Percentiles rank a stretch among this genome's conserved stretches.
phyloP scores from a whole-genome alignment of 2,329 filamentous ascomycete genomes.

The Chrysosporium queenslandicum region DNA sequence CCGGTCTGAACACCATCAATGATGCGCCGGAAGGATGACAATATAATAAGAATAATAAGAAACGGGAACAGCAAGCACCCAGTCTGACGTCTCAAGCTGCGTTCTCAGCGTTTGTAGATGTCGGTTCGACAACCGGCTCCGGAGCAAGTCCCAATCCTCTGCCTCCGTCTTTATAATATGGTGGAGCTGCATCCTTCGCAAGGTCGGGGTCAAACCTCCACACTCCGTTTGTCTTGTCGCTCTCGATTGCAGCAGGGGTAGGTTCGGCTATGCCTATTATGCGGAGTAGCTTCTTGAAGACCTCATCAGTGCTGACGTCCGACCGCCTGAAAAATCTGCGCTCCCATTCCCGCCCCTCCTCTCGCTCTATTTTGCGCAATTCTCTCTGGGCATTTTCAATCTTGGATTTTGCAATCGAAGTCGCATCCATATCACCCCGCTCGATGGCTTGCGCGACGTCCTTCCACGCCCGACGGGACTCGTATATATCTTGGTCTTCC shows the following conservation, averaged over 20 bases:
- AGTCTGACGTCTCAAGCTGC: neutral
- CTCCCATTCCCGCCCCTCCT: slow-evolving; percentile 69
- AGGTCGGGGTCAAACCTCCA: slow-evolving; percentile 57
- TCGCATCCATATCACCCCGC: slow-evolving; percentile 72
- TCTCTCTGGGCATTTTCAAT: slow-evolving; percentile 84
- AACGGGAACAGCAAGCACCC: neutral
- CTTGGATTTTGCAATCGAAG: slow-evolving; percentile 67
- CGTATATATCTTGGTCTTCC: slow-evolving; percentile 73
- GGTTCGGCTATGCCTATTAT: slow-evolving; percentile 28
- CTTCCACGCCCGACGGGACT: slow-evolving; percentile 78
- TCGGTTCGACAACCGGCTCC: neutral
- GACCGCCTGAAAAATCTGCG: slow-evolving; percentile 63
- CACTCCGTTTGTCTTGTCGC: slow-evolving; percentile 57
- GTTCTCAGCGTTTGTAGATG: neutral
- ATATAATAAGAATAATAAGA: neutral
- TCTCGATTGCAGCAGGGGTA: slow-evolving; percentile 38
- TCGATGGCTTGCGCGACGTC: slow-evolving; percentile 74
- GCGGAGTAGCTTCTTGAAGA: slow-evolving; percentile 37
- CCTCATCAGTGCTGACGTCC: slow-evolving; percentile 25
- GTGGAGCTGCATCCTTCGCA: slow-evolving; percentile 35
- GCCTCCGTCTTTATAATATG: slow-evolving; percentile 35
- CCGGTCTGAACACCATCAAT: no score
- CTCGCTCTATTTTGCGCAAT: slow-evolving; percentile 61
- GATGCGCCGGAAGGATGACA: neutral
- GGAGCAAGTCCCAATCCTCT: slow-evolving; percentile 32